Percentiles rank a stretch among this genome's conserved stretches.
Conservation (phyloP, 257 asterid genomes). For the Leptodermis oblonga region DNA sequence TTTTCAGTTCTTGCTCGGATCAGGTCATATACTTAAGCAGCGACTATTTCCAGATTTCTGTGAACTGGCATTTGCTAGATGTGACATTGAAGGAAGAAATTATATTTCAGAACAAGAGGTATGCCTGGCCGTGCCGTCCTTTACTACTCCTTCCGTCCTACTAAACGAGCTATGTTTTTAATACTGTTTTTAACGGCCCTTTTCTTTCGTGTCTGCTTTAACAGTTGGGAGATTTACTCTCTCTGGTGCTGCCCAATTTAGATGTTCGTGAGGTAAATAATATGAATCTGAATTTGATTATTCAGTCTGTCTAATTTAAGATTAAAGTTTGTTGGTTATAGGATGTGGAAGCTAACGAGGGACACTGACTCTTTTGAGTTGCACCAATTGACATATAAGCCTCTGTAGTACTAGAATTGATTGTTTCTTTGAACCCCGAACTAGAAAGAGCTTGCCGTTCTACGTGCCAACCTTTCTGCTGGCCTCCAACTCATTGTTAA, state of each 20-base stretch:
- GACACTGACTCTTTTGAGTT: no score
- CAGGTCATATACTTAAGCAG: constrained; percentile 83
- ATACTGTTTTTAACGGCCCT: no score
- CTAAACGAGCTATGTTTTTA: not conserved
- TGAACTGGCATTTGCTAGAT: constrained; percentile 67
- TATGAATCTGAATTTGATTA: not conserved
- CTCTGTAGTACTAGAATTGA: no score
- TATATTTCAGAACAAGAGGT: constrained; percentile 73
- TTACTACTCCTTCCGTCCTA: constrained; percentile 1
- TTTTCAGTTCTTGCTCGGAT: constrained; percentile 87
- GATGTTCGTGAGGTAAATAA: constrained; percentile 62
- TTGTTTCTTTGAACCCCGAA: no score
- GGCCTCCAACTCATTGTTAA: no score
- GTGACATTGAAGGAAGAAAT: constrained; percentile 38
- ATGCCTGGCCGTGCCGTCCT: not conserved
- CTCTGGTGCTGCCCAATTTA: constrained; percentile 48
- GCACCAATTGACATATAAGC: no score
- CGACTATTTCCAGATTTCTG: constrained; percentile 60
- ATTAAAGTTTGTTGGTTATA: no score
- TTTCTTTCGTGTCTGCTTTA: constrained; percentile 3
- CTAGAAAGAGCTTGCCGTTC: not conserved
- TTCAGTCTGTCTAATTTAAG: no score
- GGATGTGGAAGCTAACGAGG: no score
- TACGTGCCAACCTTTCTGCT: not conserved
- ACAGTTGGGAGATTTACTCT: constrained; percentile 64